A percentile compares a stretch with the other conserved stretches of the same genome.
These are phyloP conservation scores for Pseudogymnoascus sp. DNA, from an alignment of 2,329 filamentous ascomycete species.

Conservation along the genomic window DNA sequence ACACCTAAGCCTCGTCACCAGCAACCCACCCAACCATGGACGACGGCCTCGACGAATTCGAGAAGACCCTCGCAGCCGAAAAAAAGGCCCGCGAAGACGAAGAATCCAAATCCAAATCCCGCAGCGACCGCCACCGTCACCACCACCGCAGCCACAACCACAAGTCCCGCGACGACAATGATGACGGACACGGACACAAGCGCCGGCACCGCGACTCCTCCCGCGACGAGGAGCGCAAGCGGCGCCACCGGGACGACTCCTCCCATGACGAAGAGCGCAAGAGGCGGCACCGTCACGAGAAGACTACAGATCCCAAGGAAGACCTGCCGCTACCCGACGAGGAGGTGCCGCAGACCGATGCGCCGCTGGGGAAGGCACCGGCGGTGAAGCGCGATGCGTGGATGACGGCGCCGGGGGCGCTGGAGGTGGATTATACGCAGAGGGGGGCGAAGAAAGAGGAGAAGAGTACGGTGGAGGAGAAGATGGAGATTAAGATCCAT, in stretches of 20 bases:
- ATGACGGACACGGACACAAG: slow-evolving; percentile 37
- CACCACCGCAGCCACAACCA: slow-evolving; percentile 25
- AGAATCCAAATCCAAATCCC: slow-evolving; percentile 38
- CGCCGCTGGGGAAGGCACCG: slow-evolving; percentile 19
- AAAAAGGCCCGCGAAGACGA: slow-evolving; percentile 47
- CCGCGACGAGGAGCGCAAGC: slow-evolving; percentile 29
- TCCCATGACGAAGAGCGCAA: slow-evolving; percentile 17
- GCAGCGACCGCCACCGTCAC: slow-evolving; percentile 31
- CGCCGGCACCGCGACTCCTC: slow-evolving; percentile 28
- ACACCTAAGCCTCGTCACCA: background rate
- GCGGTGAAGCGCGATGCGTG: slow-evolving; percentile 68
- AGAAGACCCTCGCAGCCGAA: slow-evolving; percentile 63
- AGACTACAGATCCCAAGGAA: slow-evolving; percentile 40
- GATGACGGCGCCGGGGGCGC: slow-evolving; percentile 82
- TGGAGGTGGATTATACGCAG: slow-evolving; percentile 78
- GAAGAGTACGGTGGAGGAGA: slow-evolving; percentile 30
- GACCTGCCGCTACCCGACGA: slow-evolving; percentile 46
- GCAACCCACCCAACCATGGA: slow-evolving; percentile 5
- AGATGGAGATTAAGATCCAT: slow-evolving; percentile 46
- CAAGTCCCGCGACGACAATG: slow-evolving; percentile 46
- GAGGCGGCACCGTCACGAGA: slow-evolving; percentile 28
- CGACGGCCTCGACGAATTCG: slow-evolving; percentile 61
- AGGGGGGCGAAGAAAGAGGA: slow-evolving; percentile 48
- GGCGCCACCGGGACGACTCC: slow-evolving; percentile 19
- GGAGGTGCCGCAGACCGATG: slow-evolving; percentile 32